These are phyloP conservation scores for Tolypocladium pustulatum DNA, from an alignment of 2,329 filamentous ascomycete genomes.

Conservation along the genomic window DNA sequence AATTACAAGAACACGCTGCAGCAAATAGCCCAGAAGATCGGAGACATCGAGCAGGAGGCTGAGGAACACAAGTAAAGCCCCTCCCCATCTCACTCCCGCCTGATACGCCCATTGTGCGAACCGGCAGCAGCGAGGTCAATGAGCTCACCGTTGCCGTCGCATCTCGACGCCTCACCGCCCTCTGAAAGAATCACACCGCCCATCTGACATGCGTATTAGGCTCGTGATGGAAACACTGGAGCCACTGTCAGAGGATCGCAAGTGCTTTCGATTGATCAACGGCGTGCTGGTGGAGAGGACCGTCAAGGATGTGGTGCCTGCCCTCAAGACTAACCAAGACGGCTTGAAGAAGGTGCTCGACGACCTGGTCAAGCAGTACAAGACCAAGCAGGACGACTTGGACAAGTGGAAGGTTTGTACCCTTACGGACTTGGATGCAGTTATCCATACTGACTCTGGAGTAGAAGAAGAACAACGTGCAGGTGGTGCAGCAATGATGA, in stretches of 20 bases:
- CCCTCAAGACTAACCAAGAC: conserved; percentile 86
- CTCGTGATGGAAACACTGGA: conserved; percentile 88
- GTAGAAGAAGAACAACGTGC: conserved; percentile 83
- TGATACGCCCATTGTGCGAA: background rate
- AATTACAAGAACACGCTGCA: conserved; percentile 74
- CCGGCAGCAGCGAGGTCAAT: background rate
- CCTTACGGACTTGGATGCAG: background rate
- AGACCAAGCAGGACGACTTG: conserved; percentile 85
- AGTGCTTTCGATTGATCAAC: conserved; percentile 98
- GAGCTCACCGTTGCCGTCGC: background rate
- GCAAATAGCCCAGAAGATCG: conserved; percentile 90
- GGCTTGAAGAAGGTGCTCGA: conserved; percentile 90
- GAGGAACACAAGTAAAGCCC: conserved; percentile 83
- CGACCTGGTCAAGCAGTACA: conserved; percentile 93
- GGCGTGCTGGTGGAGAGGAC: conserved; percentile 91
- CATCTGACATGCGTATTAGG: conserved; percentile 35
- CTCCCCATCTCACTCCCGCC: background rate
- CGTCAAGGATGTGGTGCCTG: conserved; percentile 83
- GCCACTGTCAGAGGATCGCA: conserved; percentile 73
- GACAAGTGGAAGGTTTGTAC: conserved; percentile 90
- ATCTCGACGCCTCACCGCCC: conserved; percentile 26
- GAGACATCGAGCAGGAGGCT: conserved; percentile 91
- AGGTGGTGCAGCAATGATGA: conserved; percentile 66
- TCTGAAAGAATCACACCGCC: conserved; percentile 8
- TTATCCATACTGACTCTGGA: conserved; percentile 6